Conservation (phyloP, 306 rosid species). For the Sechiopsis laciniata region DNA sequence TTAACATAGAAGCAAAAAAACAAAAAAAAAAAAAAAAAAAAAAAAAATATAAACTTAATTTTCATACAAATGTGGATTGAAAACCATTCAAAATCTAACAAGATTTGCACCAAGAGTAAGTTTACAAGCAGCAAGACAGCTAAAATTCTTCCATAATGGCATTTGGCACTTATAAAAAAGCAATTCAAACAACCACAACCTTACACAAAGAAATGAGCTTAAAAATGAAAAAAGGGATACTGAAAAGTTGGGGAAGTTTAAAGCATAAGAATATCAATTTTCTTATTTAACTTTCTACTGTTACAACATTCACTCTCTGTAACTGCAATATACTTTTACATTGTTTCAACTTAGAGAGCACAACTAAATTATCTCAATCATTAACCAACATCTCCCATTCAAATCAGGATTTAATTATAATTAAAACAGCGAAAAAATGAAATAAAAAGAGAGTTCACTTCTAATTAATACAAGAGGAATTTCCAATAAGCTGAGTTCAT, state of each 20-base stretch:
- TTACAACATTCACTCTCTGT: slow-evolving; percentile 20
- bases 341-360: slow-evolving; percentile 18
- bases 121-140: no score
- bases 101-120: no score
- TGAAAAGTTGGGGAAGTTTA: neutral
- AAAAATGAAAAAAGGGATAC: neutral
- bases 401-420: slow-evolving; percentile 7
- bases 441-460: slow-evolving; percentile 10
- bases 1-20: no score
- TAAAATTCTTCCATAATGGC: no score
- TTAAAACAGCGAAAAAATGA: neutral
- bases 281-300: slow-evolving; percentile 25
- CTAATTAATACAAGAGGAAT: slow-evolving; percentile 23
- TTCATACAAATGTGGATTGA: no score
- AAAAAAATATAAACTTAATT: no score
- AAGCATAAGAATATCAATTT: slow-evolving; percentile 8
- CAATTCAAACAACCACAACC: neutral
- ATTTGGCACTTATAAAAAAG: no score
- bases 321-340: slow-evolving; percentile 7
- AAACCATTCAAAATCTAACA: no score
- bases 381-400: slow-evolving; percentile 1
- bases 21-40: no score
- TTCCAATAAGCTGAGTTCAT: neutral
- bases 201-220: neutral
- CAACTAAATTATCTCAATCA: slow-evolving; percentile 16